Base-by-base conservation (phyloP, 257 asterid species). In the Solanum lignicaule region DNA sequence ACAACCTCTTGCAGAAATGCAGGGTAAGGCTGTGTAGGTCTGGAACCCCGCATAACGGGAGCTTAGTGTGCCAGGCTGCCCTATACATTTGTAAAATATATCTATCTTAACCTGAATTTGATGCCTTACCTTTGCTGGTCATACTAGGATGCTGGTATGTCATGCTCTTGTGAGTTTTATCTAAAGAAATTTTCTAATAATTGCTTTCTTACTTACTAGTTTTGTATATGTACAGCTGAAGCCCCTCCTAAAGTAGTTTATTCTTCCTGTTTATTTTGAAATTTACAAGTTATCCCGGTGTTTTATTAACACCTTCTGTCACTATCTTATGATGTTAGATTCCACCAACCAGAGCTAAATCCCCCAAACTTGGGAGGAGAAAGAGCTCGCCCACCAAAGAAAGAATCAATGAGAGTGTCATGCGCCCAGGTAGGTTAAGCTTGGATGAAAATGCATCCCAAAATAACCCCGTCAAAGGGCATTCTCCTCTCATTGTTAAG, bases 351-450 rank as follows among this genome's bases (percentile, higher is more conserved):
- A 90, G 96, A 89, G 92, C 98, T 75, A 93, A 93, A 88, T 94
- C 98, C 83, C 98, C 98, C 18, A 94, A 94, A 91, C 98, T 94
- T 84, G 98, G 98, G 86, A 91, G 96, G 85, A 93, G 87, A 89
- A 93, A 93, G 92, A 68, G 88, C 88, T 89, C 95, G 62, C 79
- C 93, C 32, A 83, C 92, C 29, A 66, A 91, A 21, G 92, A 92
- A 86, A 94, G 92, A 83, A 91, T 87, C 14, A 89, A 90, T 46
- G 87, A 89, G 69, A 83, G 87, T 38, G 68, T 48, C 75, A 86
- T 89, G 60, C 94, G 89, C 60, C 91, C 90, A 15, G 87, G 88
- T 82, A 91, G 96, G 93, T 87, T 94, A 87, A 94, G 98, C 88
- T 88, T 94, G 89, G 96, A 93, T 9, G 97, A 92, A 89, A 95